Percentiles rank a stretch among this genome's conserved stretches.
phyloP scores from a whole-genome alignment of 306 rosid species.

The Herpetospermum pedunculosum region DNA sequence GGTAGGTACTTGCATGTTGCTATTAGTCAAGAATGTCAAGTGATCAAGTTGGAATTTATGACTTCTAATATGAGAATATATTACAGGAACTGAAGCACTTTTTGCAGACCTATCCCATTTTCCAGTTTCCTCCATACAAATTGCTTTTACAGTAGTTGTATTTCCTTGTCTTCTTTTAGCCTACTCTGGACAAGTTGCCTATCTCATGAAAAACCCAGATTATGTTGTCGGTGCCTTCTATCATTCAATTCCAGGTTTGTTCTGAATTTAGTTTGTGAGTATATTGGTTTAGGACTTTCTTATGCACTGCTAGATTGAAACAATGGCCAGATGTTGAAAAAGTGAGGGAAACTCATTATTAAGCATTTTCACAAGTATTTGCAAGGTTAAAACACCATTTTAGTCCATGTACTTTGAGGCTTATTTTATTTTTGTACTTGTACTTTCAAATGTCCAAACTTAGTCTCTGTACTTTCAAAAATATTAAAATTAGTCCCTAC shows the following conservation, averaged over 20 bases:
- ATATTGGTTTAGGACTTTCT: not conserved
- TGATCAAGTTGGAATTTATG: not conserved
- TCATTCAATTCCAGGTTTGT: slow-evolving; percentile 85
- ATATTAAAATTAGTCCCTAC: too few species aligned
- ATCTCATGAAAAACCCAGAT: slow-evolving; percentile 45
- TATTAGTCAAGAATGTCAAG: not conserved
- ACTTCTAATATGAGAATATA: slow-evolving; percentile 11
- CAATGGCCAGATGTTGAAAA: not conserved
- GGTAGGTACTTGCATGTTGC: slow-evolving; percentile 31
- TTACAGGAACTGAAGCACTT: slow-evolving; percentile 95
- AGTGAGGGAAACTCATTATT: not conserved
- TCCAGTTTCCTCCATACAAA: slow-evolving; percentile 91
- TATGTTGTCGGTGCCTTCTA: slow-evolving; percentile 51
- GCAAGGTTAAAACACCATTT: too few species aligned
- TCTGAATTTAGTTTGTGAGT: not conserved
- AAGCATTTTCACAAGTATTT: not conserved
- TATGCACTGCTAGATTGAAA: not conserved
- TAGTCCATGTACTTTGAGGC: too few species aligned
- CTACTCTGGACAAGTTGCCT: slow-evolving; percentile 95
- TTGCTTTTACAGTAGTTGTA: slow-evolving; percentile 83
- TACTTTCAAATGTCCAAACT: too few species aligned
- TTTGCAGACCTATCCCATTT: slow-evolving; percentile 92
- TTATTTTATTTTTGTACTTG: too few species aligned
- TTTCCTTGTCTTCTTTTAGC: slow-evolving; percentile 96
- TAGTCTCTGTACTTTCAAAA: too few species aligned